Percentiles rank a stretch among this genome's conserved stretches.
Conservation (phyloP, 179 eudicot genomes). For the Silene coronaria region DNA sequence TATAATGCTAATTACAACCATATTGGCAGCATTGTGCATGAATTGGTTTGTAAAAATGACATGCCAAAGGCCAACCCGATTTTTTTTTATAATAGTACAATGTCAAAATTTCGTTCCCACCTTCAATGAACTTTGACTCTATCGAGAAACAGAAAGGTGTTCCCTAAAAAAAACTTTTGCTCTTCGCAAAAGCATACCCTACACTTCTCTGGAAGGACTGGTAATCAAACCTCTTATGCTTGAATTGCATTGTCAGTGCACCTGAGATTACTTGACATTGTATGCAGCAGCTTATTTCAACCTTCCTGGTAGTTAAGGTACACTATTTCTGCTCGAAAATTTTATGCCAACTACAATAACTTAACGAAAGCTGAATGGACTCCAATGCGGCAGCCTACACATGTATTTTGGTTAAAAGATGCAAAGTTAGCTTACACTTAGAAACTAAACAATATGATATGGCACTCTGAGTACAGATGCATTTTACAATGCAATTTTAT, state of each 20-base stretch:
- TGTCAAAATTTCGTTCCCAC: not conserved
- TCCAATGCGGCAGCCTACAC: constrained; percentile 20
- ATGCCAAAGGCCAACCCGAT: not conserved
- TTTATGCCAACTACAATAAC: not conserved
- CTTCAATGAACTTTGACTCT: not conserved
- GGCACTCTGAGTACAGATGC: not conserved
- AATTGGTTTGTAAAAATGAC: not conserved
- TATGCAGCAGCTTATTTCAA: constrained; percentile 13
- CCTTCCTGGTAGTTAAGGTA: not conserved
- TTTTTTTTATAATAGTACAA: not conserved
- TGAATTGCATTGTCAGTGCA: not conserved
- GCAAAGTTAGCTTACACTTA: constrained; percentile 4
- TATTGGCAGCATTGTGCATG: not conserved
- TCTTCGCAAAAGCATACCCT: no score
- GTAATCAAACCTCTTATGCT: not conserved
- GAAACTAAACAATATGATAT: not conserved
- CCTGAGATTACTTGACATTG: no score
- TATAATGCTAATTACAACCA: not conserved
- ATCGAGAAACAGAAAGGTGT: not conserved
- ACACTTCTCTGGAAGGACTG: not conserved
- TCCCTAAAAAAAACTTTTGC: no score
- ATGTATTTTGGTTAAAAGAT: not conserved
- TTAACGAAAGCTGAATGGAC: constrained; percentile 15
- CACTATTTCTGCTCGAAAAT: not conserved
- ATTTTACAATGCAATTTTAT: no score